Evolutionary conservation across 73 alveolate species (phyloP), one percentile per base, ranked within the genome.

Genomic region (Symbiodinium natans): DNA sequence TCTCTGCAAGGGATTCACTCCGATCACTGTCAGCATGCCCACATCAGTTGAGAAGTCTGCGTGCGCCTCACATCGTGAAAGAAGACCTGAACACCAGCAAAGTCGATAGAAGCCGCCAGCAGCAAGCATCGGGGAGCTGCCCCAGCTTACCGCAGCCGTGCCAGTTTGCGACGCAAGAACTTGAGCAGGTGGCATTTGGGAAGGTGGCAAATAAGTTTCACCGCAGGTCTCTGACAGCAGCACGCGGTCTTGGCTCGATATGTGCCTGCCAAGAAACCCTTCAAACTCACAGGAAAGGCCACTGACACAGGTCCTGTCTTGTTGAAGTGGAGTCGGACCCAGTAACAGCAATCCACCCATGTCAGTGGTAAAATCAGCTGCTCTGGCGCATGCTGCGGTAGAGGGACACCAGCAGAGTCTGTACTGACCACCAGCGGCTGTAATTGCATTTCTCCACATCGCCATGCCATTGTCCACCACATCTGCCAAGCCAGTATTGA

Each of bases 191-290:
- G 68, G 86, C 86, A 21, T 31, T 63, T 31, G 31, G 29, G 68
- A 52, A 13, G 68, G 68, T 27, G 68, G 68, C 36, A 75, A 23
- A 31, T 56, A 8, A 29, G 92, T 59, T 4, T 21, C 41, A 27
- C 93, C 93, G 38, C 93, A 85, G 59, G 93, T 85, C 80, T 85
- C 93, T 46, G 82, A 29, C 52, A 85, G 93, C n/a, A 85, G 38
- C 7, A 85, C 46, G 23, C 39, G 27, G 54, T 85, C 82, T 48
- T 85, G 36, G 33, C 48, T 36, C 31, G 93, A 85, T 13, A 85
- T 34, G 33, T 43, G 21, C 33, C 46, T 21, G n/a, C 93, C 93
- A n/a, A 38, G 39, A 15, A 48, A 31, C 1, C 82, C 93, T 29
- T 85, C 77, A 8, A 85, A 85, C 38, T 43, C 36, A 8, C 93